phyloP scores from a whole-genome alignment of 164 flowering plant species.

The Kingdonia uniflora region DNA sequence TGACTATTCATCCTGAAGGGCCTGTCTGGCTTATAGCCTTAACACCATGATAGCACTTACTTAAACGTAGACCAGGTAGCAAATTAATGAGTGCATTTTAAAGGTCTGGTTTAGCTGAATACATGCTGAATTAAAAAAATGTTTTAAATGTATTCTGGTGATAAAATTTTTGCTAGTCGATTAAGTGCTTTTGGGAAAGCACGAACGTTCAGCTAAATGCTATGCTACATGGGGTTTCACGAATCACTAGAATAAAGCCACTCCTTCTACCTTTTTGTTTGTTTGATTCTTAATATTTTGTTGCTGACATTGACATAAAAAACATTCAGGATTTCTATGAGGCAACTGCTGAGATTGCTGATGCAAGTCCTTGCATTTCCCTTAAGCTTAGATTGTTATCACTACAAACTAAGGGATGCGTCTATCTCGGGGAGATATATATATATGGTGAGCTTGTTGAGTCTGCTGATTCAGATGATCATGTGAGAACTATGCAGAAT shows the following conservation, averaged over 20 bases:
- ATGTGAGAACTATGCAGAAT: constrained; percentile 13
- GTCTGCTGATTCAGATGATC: constrained; percentile 26
- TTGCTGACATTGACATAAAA: neutral
- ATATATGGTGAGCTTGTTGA: constrained; percentile 68
- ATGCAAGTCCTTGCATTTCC: constrained; percentile 55
- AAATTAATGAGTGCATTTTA: too few relatives aligned
- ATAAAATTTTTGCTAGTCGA: too few relatives aligned
- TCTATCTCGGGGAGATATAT: constrained; percentile 64
- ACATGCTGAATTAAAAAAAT: too few relatives aligned
- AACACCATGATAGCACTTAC: constrained; percentile 7
- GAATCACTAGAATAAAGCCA: too few relatives aligned
- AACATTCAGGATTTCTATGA: constrained; percentile 56
- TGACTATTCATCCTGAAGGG: neutral
- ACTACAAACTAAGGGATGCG: constrained; percentile 46
- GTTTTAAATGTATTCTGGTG: too few relatives aligned
- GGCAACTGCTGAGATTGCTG: constrained; percentile 86
- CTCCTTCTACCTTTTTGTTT: too few relatives aligned
- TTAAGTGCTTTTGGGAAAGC: too few relatives aligned
- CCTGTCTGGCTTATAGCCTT: neutral
- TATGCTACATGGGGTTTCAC: too few relatives aligned
- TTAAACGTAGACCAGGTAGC: constrained; percentile 11
- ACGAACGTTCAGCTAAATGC: too few relatives aligned
- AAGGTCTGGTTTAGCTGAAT: too few relatives aligned
- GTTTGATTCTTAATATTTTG: neutral
- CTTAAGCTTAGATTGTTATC: constrained; percentile 73